These are phyloP conservation scores for Colletotrichum sp. DNA, from an alignment of 2,329 filamentous ascomycete species.

Conservation along the genomic window DNA sequence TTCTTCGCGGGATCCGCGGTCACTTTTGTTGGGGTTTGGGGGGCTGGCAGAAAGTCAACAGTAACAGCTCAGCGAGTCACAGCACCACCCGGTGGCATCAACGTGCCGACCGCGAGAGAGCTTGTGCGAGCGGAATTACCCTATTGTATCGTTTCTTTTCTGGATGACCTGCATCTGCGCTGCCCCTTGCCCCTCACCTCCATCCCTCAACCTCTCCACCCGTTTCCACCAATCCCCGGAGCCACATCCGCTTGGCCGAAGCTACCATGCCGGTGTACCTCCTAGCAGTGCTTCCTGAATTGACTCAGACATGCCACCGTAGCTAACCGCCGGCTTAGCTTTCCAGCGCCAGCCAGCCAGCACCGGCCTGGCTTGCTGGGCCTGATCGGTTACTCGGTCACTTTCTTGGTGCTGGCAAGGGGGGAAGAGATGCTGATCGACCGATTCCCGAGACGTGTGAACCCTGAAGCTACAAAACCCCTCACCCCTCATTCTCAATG, in stretches of 20 bases:
- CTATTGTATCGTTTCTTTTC: slow-evolving; percentile 16
- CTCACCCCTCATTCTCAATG: slow-evolving; percentile 1
- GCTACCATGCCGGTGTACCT: background rate
- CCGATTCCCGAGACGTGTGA: background rate
- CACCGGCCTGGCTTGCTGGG: background rate
- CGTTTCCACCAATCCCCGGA: slow-evolving; percentile 14
- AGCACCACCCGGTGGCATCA: background rate
- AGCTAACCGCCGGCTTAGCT: background rate
- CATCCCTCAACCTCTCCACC: slow-evolving; percentile 1
- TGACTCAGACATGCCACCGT: slow-evolving; percentile 3
- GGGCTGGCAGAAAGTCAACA: background rate
- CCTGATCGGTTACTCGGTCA: background rate
- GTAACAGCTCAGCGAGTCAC: background rate
- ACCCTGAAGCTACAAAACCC: slow-evolving; percentile 18
- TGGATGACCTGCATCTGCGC: slow-evolving; percentile 7
- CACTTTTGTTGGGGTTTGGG: slow-evolving; percentile 1
- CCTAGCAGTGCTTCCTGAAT: background rate
- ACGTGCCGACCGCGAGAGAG: background rate
- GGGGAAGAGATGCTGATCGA: background rate
- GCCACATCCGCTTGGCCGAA: slow-evolving; percentile 9
- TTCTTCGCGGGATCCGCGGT: background rate
- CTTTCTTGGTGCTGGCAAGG: background rate
- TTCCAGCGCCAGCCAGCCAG: background rate
- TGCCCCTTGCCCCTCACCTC: background rate
- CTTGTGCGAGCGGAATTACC: background rate